Evolutionary conservation across 768 basidiomycete genomes (phyloP).

Genomic region (Phaeolepiota aurea): DNA sequence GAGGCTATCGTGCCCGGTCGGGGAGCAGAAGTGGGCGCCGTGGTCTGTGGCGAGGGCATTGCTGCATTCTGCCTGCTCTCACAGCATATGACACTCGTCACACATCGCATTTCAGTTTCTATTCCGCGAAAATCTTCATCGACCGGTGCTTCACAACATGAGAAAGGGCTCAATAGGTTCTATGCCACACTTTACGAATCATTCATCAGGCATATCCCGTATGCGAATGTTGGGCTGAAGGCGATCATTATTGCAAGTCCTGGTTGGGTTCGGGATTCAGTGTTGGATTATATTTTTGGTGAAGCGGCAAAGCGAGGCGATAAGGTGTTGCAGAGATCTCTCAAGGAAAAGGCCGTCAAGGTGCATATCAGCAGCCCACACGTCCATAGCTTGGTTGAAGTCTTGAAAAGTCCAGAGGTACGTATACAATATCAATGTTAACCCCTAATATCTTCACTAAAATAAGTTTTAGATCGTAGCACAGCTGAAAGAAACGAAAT

Average conservation of each 20-base stretch:
- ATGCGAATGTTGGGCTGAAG: slow-evolving; percentile 56
- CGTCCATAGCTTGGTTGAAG: slow-evolving; percentile 92
- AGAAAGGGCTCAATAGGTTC: slow-evolving; percentile 84
- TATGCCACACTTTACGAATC: slow-evolving; percentile 80
- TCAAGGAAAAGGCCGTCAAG: slow-evolving; percentile 79
- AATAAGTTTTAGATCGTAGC: slow-evolving; percentile 43
- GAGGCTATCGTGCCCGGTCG: slow-evolving; percentile 90
- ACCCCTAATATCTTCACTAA: too few species aligned
- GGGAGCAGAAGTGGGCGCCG: slow-evolving; percentile 93
- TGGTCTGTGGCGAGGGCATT: slow-evolving; percentile 93
- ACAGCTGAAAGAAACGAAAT: slow-evolving; percentile 91
- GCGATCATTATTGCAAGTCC: slow-evolving; percentile 96
- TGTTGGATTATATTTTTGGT: slow-evolving; percentile 73
- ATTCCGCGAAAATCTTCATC: slow-evolving; percentile 90
- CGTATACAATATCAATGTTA: slow-evolving; percentile 4
- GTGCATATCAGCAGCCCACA: slow-evolving; percentile 92
- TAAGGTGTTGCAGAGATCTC: slow-evolving; percentile 66
- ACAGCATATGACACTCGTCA: slow-evolving; percentile 92
- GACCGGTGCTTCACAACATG: slow-evolving; percentile 75
- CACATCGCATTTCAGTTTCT: slow-evolving; percentile 81
- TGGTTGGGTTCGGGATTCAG: slow-evolving; percentile 89
- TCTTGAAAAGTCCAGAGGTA: slow-evolving; percentile 91
- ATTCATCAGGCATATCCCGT: slow-evolving; percentile 88
- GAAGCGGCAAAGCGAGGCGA: slow-evolving; percentile 79
- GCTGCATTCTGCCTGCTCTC: slow-evolving; percentile 93